Base-by-base conservation (phyloP, 2,329 filamentous ascomycete species). In the Davidsoniella virescens region DNA sequence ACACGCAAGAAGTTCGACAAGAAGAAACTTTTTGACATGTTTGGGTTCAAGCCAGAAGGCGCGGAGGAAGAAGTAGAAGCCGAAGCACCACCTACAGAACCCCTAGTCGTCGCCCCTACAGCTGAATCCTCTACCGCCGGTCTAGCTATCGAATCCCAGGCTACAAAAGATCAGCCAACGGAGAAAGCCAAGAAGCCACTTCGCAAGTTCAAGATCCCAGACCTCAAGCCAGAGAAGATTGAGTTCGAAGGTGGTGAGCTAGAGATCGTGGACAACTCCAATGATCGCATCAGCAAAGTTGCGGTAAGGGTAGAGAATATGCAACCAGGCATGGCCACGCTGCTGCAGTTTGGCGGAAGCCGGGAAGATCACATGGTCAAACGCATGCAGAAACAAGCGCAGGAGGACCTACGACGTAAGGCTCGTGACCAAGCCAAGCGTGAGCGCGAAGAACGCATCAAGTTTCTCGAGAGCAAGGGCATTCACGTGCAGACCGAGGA, bases 1-100 rank as follows among this genome's bases (percentile, higher is more conserved):
- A 94, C 87, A 1, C 88, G 84, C 64, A 96, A 92, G 70, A 94
- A 87, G 67, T 84, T 94, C 56, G 80, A 82, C 5, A 92, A 88
- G 57, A 77, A 80, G 37, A 84, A 84, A 53, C 70, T 98, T 1
- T 84, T 96, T 59, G 81, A 86, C 49, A 76, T 77, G 20, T 94
- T 96, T 68, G 87, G 88, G 60, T 88, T 81, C 59, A 76, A 72
- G 58, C 67, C 71, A 5, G 61, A 62, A 9, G 66, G 64, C 2
- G 52, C 56, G 16, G 52, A 56, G n/a, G 48, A 58, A 2, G 56
- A 62, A 7, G 52, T 59, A 2, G 59, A 61, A 38, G 45, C 59
- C 44, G 47, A 67, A 69, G 50, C 10, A 4, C 26, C 26, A 9
- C 10, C 26, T 33, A 33, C 26, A 12, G 26, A 33, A 10, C 10